A percentile compares a stretch with the other conserved stretches of the same genome.
phyloP scores from a whole-genome alignment of 1,284 basidiomycete species.

The Microbotryomycetes sp. region DNA sequence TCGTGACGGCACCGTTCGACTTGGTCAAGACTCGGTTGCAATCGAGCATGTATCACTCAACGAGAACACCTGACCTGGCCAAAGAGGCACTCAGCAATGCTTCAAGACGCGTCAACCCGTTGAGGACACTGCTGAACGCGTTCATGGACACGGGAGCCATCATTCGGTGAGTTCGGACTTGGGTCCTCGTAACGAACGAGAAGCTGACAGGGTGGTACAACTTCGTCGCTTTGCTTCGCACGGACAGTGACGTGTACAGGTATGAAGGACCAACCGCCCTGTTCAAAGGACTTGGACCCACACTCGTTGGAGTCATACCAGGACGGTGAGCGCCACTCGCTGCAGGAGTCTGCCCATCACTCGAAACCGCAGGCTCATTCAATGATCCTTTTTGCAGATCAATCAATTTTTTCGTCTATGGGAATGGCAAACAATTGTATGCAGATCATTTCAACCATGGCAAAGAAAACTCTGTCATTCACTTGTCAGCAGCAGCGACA shows the following conservation, averaged over 20 bases:
- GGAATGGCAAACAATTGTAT: slow-evolving; percentile 88
- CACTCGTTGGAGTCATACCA: slow-evolving; percentile 88
- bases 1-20: slow-evolving; percentile 94
- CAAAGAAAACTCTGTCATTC: slow-evolving; percentile 74
- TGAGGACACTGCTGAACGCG: slow-evolving; percentile 65
- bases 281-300: slow-evolving; percentile 92
- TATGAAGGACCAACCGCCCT: slow-evolving; percentile 84
- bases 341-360: neutral
- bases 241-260: slow-evolving; percentile 70
- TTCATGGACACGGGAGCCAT: slow-evolving; percentile 93
- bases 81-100: slow-evolving; percentile 44
- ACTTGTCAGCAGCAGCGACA: slow-evolving; percentile 75
- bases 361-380: neutral
- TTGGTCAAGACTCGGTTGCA: slow-evolving; percentile 97
- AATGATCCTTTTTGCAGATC: slow-evolving; percentile 44
- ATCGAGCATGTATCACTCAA: slow-evolving; percentile 72
- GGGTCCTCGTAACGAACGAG: neutral
- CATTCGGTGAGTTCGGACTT: slow-evolving; percentile 56
- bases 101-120: neutral
- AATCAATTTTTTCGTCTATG: slow-evolving; percentile 98
- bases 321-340: slow-evolving; percentile 57
- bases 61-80: slow-evolving; percentile 33
- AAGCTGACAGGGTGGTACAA: neutral
- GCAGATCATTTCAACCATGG: slow-evolving; percentile 74
- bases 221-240: neutral